These are phyloP conservation scores for Sungouiozyma intestinalis DNA, from an alignment of 805 yeast species.

Conservation along the genomic window DNA sequence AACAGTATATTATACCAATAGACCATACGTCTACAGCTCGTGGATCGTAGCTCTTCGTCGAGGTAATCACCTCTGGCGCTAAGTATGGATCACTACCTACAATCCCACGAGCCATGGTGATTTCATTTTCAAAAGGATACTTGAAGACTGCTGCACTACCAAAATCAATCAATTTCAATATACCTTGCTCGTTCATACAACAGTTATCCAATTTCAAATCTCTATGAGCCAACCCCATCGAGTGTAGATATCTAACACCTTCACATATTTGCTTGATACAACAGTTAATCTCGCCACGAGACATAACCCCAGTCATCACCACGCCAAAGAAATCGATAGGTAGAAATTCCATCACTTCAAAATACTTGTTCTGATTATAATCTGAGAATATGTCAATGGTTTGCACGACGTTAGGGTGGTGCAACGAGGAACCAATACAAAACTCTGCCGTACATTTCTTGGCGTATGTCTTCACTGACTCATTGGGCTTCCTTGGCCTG, in stretches of 20 bases:
- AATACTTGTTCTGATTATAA: conserved; percentile 58
- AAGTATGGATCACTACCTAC: conserved; percentile 83
- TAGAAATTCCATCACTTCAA: conserved; percentile 78
- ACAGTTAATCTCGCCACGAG: conserved; percentile 72
- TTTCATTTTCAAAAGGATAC: conserved; percentile 56
- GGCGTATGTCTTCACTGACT: conserved; percentile 66
- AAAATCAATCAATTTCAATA: conserved; percentile 69
- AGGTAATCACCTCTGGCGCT: conserved; percentile 67
- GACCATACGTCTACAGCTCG: conserved; percentile 79
- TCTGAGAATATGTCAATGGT: conserved; percentile 55
- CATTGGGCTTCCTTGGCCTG: conserved; percentile 60
- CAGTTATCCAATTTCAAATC: conserved; percentile 78
- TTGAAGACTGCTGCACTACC: conserved; percentile 78
- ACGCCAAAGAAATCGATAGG: conserved; percentile 79
- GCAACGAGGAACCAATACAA: conserved; percentile 73
- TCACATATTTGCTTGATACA: conserved; percentile 63
- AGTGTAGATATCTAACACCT: conserved; percentile 66
- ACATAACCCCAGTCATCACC: conserved; percentile 78
- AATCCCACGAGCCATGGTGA: conserved; percentile 58
- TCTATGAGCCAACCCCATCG: conserved; percentile 72
- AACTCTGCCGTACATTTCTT: conserved; percentile 83
- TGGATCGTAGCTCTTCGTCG: conserved; percentile 52
- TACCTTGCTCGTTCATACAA: conserved; percentile 64
- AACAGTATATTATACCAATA: conserved; percentile 72
- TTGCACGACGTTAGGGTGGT: conserved; percentile 71